Conservation (phyloP, 129 eudicot species). For the Saposhnikovia divaricata region DNA sequence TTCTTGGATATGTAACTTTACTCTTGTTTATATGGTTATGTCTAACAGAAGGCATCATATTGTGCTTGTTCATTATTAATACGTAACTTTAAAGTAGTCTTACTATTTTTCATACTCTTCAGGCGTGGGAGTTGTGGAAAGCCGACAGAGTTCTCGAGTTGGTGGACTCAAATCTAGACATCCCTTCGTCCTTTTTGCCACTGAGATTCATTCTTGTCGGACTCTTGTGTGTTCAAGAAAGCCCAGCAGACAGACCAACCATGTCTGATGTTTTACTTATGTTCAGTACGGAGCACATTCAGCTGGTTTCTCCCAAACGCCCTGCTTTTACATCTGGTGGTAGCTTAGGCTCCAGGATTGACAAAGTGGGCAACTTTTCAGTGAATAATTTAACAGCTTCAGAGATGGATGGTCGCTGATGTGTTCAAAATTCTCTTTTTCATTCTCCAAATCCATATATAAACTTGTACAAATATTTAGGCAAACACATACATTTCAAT, state of each 20-base stretch:
- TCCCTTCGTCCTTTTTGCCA: background rate
- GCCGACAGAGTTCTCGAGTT: background rate
- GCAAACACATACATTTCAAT: too few relatives aligned
- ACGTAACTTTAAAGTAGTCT: background rate
- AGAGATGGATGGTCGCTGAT: slow-evolving; percentile 1
- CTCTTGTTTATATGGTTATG: background rate
- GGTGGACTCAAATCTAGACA: background rate
- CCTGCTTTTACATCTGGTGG: slow-evolving; percentile 2
- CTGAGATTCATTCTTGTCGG: background rate
- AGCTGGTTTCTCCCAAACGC: background rate
- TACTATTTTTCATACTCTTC: background rate
- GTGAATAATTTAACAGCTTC: background rate
- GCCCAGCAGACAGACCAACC: slow-evolving; percentile 5
- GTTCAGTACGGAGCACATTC: background rate
- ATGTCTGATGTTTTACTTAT: background rate
- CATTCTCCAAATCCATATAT: too few relatives aligned
- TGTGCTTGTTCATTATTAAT: background rate
- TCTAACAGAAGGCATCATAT: background rate
- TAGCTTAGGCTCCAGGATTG: background rate
- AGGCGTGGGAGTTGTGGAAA: slow-evolving; percentile 4
- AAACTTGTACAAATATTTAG: too few relatives aligned
- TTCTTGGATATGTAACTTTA: background rate
- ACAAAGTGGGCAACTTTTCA: background rate
- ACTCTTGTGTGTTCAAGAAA: background rate
- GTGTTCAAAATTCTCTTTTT: too few relatives aligned